A percentile compares a stretch with the other conserved stretches of the same genome.
phyloP scores from a whole-genome alignment of 305 asterid genomes.

The Plantago coronopus region DNA sequence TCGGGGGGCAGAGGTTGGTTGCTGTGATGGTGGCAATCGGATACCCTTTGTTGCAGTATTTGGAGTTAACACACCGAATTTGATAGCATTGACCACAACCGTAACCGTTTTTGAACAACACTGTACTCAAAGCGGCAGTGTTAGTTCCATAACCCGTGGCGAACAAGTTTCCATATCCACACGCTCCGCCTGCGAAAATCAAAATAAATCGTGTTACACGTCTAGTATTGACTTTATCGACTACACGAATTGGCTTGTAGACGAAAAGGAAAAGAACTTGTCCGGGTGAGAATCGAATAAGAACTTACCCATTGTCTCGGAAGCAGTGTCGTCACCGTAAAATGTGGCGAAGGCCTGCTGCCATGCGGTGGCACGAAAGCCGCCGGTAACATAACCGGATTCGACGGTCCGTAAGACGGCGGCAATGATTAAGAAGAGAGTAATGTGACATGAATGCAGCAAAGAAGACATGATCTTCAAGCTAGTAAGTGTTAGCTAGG shows the following conservation, averaged over 20 bases:
- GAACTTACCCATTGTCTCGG: conserved; percentile 68
- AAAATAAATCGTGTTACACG: not conserved
- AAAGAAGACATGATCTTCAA: conserved; percentile 22
- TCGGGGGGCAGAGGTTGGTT: conserved; percentile 93
- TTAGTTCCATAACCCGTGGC: conserved; percentile 62
- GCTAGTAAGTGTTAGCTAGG: not conserved
- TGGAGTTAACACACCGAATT: conserved; percentile 47
- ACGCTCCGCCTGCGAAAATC: conserved; percentile 62
- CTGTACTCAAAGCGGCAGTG: conserved; percentile 82
- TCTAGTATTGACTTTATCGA: not conserved
- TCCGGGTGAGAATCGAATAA: no score
- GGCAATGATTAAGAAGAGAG: conserved; percentile 23
- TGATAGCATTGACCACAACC: conserved; percentile 86
- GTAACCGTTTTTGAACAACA: conserved; percentile 66
- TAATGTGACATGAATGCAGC: conserved; percentile 23
- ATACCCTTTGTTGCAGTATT: conserved; percentile 48
- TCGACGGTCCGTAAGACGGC: conserved; percentile 20
- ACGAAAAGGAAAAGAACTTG: no score
- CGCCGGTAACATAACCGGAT: conserved; percentile 28
- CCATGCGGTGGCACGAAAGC: conserved; percentile 46
- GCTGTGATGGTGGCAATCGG: conserved; percentile 60
- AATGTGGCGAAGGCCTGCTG: conserved; percentile 73
- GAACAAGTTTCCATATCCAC: conserved; percentile 79
- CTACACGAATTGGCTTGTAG: not conserved
- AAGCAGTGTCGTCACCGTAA: conserved; percentile 74